Conservation (phyloP, 768 basidiomycete species). For the Rhizopogon salebrosus region DNA sequence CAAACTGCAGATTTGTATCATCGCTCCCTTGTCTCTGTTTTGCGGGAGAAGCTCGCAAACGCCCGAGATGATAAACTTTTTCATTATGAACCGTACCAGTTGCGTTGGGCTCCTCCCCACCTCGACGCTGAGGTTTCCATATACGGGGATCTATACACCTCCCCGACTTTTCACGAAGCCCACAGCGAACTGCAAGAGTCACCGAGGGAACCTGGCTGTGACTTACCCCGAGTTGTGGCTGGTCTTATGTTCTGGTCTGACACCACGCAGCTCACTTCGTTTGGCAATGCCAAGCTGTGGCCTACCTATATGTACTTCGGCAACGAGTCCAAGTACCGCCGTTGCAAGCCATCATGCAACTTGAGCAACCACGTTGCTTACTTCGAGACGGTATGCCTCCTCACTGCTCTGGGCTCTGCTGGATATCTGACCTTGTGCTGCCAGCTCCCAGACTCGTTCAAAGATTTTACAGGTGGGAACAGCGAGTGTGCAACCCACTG, state of each 20-base stretch:
- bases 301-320: slow-evolving; percentile 19
- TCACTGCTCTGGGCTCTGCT: neutral
- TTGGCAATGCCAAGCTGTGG: slow-evolving; percentile 24
- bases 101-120: slow-evolving; percentile 7
- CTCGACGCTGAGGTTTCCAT: neutral
- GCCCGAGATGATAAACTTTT: slow-evolving; percentile 1
- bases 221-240: slow-evolving; percentile 10
- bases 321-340: slow-evolving; percentile 19
- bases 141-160: slow-evolving; percentile 13
- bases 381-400: slow-evolving; percentile 3
- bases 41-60: slow-evolving; percentile 11
- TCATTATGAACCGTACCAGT: slow-evolving; percentile 18
- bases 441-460: too few species aligned
- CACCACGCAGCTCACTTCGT: slow-evolving; percentile 25
- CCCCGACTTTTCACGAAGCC: slow-evolving; percentile 10
- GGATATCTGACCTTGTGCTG: too few species aligned
- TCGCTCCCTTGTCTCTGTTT: slow-evolving; percentile 7
- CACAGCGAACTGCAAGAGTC: slow-evolving; percentile 11
- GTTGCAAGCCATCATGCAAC: slow-evolving; percentile 9
- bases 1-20: slow-evolving; percentile 8
- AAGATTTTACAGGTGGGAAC: too few species aligned
- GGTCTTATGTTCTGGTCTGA: slow-evolving; percentile 27
- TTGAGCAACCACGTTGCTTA: slow-evolving; percentile 9
- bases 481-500: slow-evolving; percentile 7
- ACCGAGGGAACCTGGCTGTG: slow-evolving; percentile 9